Evolutionary conservation across 352 stramenopile genomes (phyloP), one percentile per base, ranked within the genome.

Genomic region (Pythium monospermum): DNA sequence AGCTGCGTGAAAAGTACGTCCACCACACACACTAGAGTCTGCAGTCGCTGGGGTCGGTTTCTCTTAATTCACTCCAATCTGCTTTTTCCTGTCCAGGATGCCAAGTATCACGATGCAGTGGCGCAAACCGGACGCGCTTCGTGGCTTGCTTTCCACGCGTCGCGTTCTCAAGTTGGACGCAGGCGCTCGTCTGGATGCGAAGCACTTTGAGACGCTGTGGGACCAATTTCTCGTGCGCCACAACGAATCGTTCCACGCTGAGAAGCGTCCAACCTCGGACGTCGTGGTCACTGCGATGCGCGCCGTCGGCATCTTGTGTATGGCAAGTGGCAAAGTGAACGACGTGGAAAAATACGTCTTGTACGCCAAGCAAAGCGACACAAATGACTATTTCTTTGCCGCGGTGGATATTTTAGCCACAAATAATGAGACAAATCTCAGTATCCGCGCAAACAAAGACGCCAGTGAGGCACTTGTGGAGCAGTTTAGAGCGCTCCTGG

Each of bases 121-220:
- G 75, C 48, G 47, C 12, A 78, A 72, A 31, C 69, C 66, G 15
- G 61, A 59, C 16, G 53, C 40, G 15, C 52, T 47, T 19, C 50
- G 42, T 2, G 36, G 44, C 12, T 54, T 43, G 7, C 49, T 59
- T 2, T 43, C 44, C 8, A 50, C 41, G 6, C 30, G 44, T 28
- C 57, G 57, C 6, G 21, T 28, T 2, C 46, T 66, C 10, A 43
- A 48, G 13, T 35, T 92, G 6, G 76, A 92, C 31, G 26, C 19
- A 5, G 44, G 48, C 16, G 64, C 61, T 12, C 66, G 60, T 11
- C 61, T 91, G 6, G 59, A 91, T 45, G 69, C 76, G 0, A 85
- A 87, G 47, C 62, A 59, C 15, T 92, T 89, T 36, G 78, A 92
- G 59, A 83, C 55, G 49, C 67, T 92, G 56, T 92, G 79, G 79